phyloP scores from a whole-genome alignment of 106 monocot species.

The Dendrobium huoshanense region DNA sequence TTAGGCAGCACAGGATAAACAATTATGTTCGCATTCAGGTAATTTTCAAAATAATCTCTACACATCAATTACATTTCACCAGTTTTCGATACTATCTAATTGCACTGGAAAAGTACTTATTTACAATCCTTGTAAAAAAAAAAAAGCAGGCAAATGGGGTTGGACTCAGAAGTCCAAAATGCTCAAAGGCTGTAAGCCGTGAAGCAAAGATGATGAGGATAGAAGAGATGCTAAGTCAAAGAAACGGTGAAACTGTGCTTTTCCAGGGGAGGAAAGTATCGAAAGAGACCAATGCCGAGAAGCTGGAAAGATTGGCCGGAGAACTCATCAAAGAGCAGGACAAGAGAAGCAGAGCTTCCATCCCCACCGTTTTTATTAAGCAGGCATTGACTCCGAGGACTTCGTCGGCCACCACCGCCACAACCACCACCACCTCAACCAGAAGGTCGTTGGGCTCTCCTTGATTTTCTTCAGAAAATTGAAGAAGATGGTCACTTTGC shows the following conservation, averaged over 20 bases:
- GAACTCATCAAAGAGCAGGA: slow-evolving; percentile 15
- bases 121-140: background rate
- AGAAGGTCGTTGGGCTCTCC: slow-evolving; percentile 2
- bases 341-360: background rate
- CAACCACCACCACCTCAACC: background rate
- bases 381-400: slow-evolving; percentile 12
- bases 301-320: background rate
- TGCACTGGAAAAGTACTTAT: background rate
- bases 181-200: background rate
- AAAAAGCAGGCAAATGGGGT: background rate
- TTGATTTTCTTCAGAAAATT: background rate
- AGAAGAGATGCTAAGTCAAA: slow-evolving; percentile 9
- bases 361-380: slow-evolving; percentile 13
- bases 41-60: background rate
- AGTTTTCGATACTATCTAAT: background rate
- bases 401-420: slow-evolving; percentile 10
- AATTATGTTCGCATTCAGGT: slow-evolving; percentile 83
- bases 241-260: slow-evolving; percentile 15
- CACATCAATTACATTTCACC: background rate
- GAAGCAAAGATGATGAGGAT: background rate
- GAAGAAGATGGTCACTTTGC: too few relatives aligned
- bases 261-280: slow-evolving; percentile 17
- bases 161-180: background rate
- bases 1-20: slow-evolving; percentile 38
- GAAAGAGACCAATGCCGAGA: slow-evolving; percentile 14